Evolutionary conservation across 345 rosid genomes (phyloP), one percentile per base, ranked within the genome.

Genomic region (Gossypium ekmanianum): DNA sequence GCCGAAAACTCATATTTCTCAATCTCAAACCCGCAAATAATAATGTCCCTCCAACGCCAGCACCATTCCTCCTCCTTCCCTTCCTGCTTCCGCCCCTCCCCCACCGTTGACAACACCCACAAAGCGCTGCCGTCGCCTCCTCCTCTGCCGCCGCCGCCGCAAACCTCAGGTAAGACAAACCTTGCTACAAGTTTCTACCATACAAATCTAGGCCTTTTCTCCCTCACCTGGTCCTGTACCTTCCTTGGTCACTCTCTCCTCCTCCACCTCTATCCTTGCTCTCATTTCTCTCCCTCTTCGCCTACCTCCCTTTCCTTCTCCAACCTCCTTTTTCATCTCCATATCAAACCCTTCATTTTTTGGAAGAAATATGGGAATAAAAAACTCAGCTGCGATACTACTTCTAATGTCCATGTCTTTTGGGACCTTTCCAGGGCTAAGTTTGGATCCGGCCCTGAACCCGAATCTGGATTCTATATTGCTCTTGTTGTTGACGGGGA

Each of bases 381-480:
- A 71, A 84, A 72, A 58, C 80, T 93, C 16, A 50, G 54, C 20
- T 2, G 61, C 59, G 34, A 79, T 18, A n/a, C 43, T 9, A 20
- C 77, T 0, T 78, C 88, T 0, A 77, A 74, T 74, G 72, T 88
- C 71, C 88, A 83, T 54, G 78, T 95, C 80, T 88, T 82, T 17
- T 95, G 98, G 98, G 97, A 95, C 75, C 83, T 95, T 9, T 82
- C 96, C 9, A 75, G 84, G 20, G 97, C 94, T 27, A 89, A 83
- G 77, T 93, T 93, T 79, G 93, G 94, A 69, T 85, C 93, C 45
- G 91, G 98, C 3, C 89, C 97, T 22, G 98, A 93, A 64, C 94
- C 99, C 4, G 76, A 79, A 24, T 90, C 97, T 24, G 93, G 94
- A 17, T 93, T 88, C 82, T 95, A 83, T 87, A 68, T 95, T 65